phyloP scores from a whole-genome alignment of 345 rosid genomes.

The Linum lewisii region DNA sequence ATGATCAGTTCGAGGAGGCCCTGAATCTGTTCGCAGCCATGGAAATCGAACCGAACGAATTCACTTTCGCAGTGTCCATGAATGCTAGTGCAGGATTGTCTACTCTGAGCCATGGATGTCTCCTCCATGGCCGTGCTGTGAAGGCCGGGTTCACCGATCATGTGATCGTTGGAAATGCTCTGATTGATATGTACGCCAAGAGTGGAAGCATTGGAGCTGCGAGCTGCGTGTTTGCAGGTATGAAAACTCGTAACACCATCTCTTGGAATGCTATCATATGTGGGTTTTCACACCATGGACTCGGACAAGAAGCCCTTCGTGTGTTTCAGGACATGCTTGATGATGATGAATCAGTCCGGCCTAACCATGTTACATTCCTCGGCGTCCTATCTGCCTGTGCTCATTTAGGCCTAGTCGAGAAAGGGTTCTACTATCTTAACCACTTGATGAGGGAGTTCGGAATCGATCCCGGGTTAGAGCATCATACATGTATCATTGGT shows the following conservation, averaged over 20 bases:
- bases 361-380: conserved; percentile 63
- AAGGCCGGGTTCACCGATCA: conserved; percentile 50
- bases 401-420: conserved; percentile 47
- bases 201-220: conserved; percentile 52
- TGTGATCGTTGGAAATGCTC: conserved; percentile 51
- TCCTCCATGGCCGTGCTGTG: conserved; percentile 36
- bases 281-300: conserved; percentile 73
- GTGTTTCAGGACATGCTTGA: conserved; percentile 49
- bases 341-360: conserved; percentile 32
- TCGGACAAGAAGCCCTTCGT: conserved; percentile 48
- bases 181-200: conserved; percentile 68
- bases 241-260: conserved; percentile 30
- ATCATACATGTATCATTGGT: conserved; percentile 67
- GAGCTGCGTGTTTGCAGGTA: conserved; percentile 32
- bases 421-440: conserved; percentile 51
- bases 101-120: conserved; percentile 39
- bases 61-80: conserved; percentile 47
- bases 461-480: conserved; percentile 59
- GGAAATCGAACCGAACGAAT: conserved; percentile 54
- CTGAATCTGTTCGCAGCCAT: conserved; percentile 42
- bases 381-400: conserved; percentile 77
- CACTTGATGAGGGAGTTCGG: conserved; percentile 43
- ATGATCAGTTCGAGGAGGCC: conserved; percentile 59
- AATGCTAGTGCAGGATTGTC: conserved; percentile 59
- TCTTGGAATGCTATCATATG: conserved; percentile 73